A percentile compares a stretch with the other conserved stretches of the same genome.
Conservation (phyloP, 1,284 basidiomycete genomes). For the Ganoderma lingzhi region DNA sequence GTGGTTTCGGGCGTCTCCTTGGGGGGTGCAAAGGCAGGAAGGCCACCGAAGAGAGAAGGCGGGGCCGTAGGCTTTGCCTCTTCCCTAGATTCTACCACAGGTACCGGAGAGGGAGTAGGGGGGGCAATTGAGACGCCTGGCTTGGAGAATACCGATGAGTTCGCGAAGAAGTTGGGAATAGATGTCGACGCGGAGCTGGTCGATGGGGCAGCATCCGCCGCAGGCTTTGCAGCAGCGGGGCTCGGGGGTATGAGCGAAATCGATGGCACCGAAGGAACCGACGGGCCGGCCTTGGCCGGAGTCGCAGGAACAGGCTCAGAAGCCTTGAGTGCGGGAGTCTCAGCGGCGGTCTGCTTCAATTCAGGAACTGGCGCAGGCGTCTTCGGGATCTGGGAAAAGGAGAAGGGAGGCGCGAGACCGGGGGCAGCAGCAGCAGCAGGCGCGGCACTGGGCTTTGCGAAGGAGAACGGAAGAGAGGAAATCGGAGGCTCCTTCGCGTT, state of each 20-base stretch:
- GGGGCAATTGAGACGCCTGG: slow-evolving; percentile 34
- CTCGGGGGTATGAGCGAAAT: slow-evolving; percentile 37
- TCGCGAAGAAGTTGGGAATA: slow-evolving; percentile 62
- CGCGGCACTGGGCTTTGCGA: slow-evolving; percentile 47
- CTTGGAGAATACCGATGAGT: slow-evolving; percentile 45
- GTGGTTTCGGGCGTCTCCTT: slow-evolving; percentile 8
- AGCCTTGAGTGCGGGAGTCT: slow-evolving; percentile 6
- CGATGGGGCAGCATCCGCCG: slow-evolving; percentile 7
- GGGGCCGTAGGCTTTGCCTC: slow-evolving; percentile 6
- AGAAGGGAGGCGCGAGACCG: slow-evolving; percentile 18
- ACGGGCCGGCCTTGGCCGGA: slow-evolving; percentile 21
- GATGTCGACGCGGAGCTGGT: slow-evolving; percentile 26
- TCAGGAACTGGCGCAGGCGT: not conserved
- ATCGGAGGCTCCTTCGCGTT: slow-evolving; percentile 73
- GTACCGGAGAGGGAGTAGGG: slow-evolving; percentile 18
- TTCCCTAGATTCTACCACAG: not conserved
- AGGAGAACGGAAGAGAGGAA: slow-evolving; percentile 68
- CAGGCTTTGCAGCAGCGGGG: slow-evolving; percentile 28
- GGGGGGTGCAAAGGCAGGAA: slow-evolving; percentile 12
- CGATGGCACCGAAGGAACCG: slow-evolving; percentile 34
- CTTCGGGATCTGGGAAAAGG: slow-evolving; percentile 16
- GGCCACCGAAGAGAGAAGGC: slow-evolving; percentile 31
- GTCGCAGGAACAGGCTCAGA: slow-evolving; percentile 8
- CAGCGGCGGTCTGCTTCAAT: slow-evolving; percentile 18
- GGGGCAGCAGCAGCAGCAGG: slow-evolving; percentile 3